phyloP scores from a whole-genome alignment of 257 asterid species.

The Vinca minor region DNA sequence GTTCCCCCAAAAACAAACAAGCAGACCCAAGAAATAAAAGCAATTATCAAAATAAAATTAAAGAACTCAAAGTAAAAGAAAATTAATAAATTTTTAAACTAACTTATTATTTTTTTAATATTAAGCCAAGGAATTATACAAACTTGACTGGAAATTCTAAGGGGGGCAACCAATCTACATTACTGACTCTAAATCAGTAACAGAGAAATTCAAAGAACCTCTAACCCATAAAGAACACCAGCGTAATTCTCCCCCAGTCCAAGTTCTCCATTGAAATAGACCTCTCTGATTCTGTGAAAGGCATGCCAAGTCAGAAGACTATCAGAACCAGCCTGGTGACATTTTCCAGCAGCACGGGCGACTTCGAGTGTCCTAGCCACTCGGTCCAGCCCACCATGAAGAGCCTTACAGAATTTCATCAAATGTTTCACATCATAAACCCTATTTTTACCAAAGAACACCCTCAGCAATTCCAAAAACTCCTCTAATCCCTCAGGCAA shows the following conservation, averaged over 20 bases:
- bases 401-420: constrained; percentile 49
- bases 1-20: too few species aligned
- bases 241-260: constrained; percentile 44
- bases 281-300: constrained; percentile 44
- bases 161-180: constrained; percentile 20
- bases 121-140: constrained; percentile 6
- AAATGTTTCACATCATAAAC: constrained; percentile 77
- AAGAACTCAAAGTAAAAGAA: background rate
- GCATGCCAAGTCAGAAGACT: constrained; percentile 75
- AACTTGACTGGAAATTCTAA: constrained; percentile 7
- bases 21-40: too few species aligned
- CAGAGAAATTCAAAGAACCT: constrained; percentile 24
- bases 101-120: background rate
- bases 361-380: constrained; percentile 49
- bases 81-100: too few species aligned
- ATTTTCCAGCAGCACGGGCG: constrained; percentile 48
- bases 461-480: constrained; percentile 44
- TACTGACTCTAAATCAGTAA: constrained; percentile 9
- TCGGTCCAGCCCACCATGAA: constrained; percentile 74
- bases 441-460: constrained; percentile 48
- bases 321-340: constrained; percentile 90
- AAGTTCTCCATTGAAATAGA: constrained; percentile 36
- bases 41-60: background rate
- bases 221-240: constrained; percentile 81
- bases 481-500: constrained; percentile 40